Percentiles rank a stretch among this genome's conserved stretches.
Evolutionary conservation across 2,329 filamentous ascomycete species (phyloP).

Genomic region (Acrocalymma vagum): DNA sequence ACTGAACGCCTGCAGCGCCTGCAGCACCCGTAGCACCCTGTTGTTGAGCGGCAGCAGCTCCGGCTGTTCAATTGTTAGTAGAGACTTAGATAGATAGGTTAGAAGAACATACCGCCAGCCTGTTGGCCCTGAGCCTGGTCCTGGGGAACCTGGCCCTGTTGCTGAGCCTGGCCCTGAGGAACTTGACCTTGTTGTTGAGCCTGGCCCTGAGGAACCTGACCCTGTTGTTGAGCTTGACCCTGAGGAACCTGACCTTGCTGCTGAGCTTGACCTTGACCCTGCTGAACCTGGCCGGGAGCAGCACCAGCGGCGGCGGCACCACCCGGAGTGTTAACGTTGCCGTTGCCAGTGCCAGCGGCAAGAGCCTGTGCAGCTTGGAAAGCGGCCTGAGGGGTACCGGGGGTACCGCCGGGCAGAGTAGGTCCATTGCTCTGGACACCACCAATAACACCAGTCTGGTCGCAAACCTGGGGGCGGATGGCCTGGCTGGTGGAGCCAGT

Average conservation of each 20-base stretch:
- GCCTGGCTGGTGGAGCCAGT: conserved; percentile 39
- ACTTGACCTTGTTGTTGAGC: background rate
- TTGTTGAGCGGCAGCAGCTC: background rate
- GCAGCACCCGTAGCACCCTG: background rate
- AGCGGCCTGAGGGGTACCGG: conserved; percentile 40
- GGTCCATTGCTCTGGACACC: conserved; percentile 39
- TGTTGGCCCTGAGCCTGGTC: conserved; percentile 4
- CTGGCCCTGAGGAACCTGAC: conserved; percentile 3
- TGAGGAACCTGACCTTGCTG: conserved; percentile 4
- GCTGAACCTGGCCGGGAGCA: conserved; percentile 1
- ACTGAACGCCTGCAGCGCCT: conserved; percentile 1
- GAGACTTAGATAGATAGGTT: too few species aligned
- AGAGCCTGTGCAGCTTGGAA: conserved; percentile 38
- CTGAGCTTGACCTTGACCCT: conserved; percentile 3
- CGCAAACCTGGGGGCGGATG: conserved; percentile 39
- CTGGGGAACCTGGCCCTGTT: background rate
- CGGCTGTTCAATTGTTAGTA: too few species aligned
- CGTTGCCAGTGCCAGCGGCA: conserved; percentile 37
- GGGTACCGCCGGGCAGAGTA: conserved; percentile 36
- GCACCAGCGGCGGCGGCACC: conserved; percentile 12
- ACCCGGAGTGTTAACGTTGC: conserved; percentile 29
- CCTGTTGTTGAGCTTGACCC: background rate
- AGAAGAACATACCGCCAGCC: background rate
- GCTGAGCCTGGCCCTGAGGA: background rate
- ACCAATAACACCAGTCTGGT: conserved; percentile 43